A percentile compares a stretch with the other conserved stretches of the same genome.
Conservation (phyloP, 768 basidiomycete species). For the Lactarius vividus region DNA sequence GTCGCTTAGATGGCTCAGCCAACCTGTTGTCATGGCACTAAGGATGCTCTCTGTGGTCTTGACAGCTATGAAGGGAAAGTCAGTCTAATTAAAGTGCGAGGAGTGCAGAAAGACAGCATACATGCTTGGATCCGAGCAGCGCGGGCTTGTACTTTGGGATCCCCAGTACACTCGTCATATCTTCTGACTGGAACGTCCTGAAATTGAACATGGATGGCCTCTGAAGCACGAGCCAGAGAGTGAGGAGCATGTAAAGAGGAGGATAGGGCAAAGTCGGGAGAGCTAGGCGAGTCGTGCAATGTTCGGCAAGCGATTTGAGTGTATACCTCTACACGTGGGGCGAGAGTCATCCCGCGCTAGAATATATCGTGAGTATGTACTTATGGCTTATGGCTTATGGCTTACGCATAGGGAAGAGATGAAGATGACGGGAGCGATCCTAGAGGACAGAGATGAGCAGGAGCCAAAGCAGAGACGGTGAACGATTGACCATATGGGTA, state of each 20-base stretch:
- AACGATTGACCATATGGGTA: constrained; percentile 13
- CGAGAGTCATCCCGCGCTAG: constrained; percentile 28
- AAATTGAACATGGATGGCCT: constrained; percentile 10
- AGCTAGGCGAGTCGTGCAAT: constrained; percentile 13
- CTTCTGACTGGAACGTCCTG: constrained; percentile 8
- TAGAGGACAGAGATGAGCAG: background rate
- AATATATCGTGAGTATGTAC: background rate
- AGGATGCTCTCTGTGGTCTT: constrained; percentile 30
- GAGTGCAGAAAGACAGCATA: constrained; percentile 14
- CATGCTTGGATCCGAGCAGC: constrained; percentile 30
- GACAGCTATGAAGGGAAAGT: constrained; percentile 17
- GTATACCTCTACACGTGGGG: constrained; percentile 29
- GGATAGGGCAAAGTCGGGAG: background rate
- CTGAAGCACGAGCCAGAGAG: background rate
- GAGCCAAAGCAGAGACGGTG: background rate
- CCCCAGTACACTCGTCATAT: constrained; percentile 23
- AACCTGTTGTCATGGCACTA: constrained; percentile 28
- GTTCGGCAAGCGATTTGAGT: constrained; percentile 27
- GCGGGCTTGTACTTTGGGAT: constrained; percentile 27
- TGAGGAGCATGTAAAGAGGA: background rate
- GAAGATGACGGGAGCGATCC: constrained; percentile 27
- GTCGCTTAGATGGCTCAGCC: constrained; percentile 28
- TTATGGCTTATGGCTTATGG: background rate
- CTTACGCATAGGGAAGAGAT: constrained; percentile 27
- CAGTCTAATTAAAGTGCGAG: background rate